These are phyloP conservation scores for Fonsecaea multimorphosa DNA, from an alignment of 2,329 filamentous ascomycete species.

Conservation along the genomic window DNA sequence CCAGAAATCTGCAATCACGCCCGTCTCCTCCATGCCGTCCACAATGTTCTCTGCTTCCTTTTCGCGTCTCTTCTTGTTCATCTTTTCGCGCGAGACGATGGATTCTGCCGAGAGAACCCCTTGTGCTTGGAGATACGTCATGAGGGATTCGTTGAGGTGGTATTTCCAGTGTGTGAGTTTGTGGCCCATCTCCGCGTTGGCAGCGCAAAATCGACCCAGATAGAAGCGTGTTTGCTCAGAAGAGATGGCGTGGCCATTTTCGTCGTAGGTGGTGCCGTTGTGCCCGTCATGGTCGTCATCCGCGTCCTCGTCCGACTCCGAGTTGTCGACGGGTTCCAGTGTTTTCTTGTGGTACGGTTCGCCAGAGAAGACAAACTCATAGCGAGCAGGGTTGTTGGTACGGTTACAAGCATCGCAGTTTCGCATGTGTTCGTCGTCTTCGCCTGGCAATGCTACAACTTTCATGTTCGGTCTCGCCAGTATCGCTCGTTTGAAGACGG, in stretches of 20 bases:
- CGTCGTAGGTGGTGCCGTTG: slow-evolving; percentile 48
- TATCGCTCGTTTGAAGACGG: slow-evolving; percentile 69
- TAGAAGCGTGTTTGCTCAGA: slow-evolving; percentile 56
- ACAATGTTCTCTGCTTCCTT: slow-evolving; percentile 69
- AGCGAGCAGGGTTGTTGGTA: slow-evolving; percentile 70
- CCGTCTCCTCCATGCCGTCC: slow-evolving; percentile 65
- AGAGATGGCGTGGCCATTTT: slow-evolving; percentile 56
- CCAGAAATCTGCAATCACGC: slow-evolving; percentile 68
- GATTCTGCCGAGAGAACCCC: slow-evolving; percentile 64
- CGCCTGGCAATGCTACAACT: slow-evolving; percentile 39
- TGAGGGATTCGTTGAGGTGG: slow-evolving; percentile 74
- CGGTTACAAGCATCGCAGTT: slow-evolving; percentile 75
- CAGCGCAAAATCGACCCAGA: slow-evolving; percentile 64
- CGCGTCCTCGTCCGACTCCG: slow-evolving; percentile 48
- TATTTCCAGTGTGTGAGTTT: slow-evolving; percentile 76
- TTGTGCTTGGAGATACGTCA: slow-evolving; percentile 64
- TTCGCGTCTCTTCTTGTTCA: slow-evolving; percentile 64
- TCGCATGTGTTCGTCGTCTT: slow-evolving; percentile 33
- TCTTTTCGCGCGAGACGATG: slow-evolving; percentile 65
- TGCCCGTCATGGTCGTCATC: slow-evolving; percentile 45
- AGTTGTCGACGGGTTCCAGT: slow-evolving; percentile 66
- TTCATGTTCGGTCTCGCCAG: slow-evolving; percentile 69
- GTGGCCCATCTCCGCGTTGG: slow-evolving; percentile 73
- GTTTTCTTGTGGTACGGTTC: slow-evolving; percentile 69
- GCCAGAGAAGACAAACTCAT: slow-evolving; percentile 67